Conservation (phyloP, 192 early-diverging fungal species). For the Mortierella alpina region DNA sequence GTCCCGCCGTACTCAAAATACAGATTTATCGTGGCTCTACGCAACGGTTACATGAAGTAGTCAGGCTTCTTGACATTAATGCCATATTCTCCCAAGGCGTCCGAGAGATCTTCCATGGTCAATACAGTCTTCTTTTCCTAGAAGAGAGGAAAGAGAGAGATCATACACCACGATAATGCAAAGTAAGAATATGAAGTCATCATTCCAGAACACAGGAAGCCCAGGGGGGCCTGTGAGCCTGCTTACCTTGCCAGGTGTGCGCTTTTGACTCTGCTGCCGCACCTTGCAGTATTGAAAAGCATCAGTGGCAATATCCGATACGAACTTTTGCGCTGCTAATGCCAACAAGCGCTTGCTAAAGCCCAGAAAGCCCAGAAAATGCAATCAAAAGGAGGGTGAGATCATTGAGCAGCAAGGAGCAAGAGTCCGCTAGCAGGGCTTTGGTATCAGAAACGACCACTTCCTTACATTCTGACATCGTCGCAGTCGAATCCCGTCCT, state of each 20-base stretch:
- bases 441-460: not conserved
- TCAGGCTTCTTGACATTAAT: constrained; percentile 97
- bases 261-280: constrained; percentile 72
- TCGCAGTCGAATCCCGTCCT: constrained; percentile 83
- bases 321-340: constrained; percentile 87
- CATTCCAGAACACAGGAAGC: not conserved
- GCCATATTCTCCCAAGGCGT: constrained; percentile 91
- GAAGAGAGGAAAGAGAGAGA: not conserved
- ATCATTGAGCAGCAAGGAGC: not conserved
- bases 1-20: too few species aligned
- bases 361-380: not conserved
- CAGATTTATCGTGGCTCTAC: too few species aligned
- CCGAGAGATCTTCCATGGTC: constrained; percentile 92
- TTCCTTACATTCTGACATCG: constrained; percentile 79
- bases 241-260: constrained; percentile 53
- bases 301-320: constrained; percentile 87
- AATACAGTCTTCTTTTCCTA: constrained; percentile 89
- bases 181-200: too few species aligned
- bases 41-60: constrained; percentile 67
- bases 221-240: too few species aligned
- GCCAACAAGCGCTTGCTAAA: constrained; percentile 79
- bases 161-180: not conserved
- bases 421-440: not conserved
- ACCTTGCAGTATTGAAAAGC: constrained; percentile 87
- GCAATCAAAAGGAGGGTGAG: not conserved